phyloP scores from a whole-genome alignment of 306 rosid species.

The Senna siamea region DNA sequence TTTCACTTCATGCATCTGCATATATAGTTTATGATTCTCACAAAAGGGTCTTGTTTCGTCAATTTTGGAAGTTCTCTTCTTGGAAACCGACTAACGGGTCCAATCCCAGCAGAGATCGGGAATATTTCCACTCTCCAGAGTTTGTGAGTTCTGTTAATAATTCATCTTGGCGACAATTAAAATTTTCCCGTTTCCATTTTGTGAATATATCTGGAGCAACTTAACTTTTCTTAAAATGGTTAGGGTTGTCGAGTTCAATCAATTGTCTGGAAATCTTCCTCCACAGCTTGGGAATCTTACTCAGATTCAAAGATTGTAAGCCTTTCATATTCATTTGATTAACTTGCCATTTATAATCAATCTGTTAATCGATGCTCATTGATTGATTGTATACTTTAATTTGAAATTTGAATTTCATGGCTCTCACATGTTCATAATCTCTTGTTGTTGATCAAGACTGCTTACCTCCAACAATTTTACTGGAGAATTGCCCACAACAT shows the following conservation, averaged over 20 bases:
- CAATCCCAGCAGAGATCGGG: slow-evolving; percentile 67
- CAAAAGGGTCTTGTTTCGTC: no score
- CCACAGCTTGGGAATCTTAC: slow-evolving; percentile 60
- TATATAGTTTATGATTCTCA: no score
- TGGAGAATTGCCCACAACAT: slow-evolving; percentile 65
- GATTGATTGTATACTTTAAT: no score
- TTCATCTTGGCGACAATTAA: neutral
- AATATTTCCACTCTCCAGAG: slow-evolving; percentile 63
- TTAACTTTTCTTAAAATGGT: slow-evolving; percentile 30
- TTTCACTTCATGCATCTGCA: no score
- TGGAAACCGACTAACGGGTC: slow-evolving; percentile 68
- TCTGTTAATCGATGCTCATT: no score
- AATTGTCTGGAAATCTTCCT: slow-evolving; percentile 63
- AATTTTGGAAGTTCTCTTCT: slow-evolving; percentile 51
- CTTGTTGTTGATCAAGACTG: slow-evolving; percentile 40
- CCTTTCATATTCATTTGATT: neutral
- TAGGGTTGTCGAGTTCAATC: slow-evolving; percentile 67
- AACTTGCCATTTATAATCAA: slow-evolving; percentile 3
- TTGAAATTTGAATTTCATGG: no score
- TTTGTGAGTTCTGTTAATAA: slow-evolving; percentile 62
- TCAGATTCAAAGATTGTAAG: slow-evolving; percentile 61
- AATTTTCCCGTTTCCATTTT: neutral
- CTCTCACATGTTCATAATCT: no score
- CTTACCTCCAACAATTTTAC: slow-evolving; percentile 66
- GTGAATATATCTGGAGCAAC: neutral